Evolutionary conservation across 139 green algal species (phyloP).

Genomic region (Chlorella vulgaris): DNA sequence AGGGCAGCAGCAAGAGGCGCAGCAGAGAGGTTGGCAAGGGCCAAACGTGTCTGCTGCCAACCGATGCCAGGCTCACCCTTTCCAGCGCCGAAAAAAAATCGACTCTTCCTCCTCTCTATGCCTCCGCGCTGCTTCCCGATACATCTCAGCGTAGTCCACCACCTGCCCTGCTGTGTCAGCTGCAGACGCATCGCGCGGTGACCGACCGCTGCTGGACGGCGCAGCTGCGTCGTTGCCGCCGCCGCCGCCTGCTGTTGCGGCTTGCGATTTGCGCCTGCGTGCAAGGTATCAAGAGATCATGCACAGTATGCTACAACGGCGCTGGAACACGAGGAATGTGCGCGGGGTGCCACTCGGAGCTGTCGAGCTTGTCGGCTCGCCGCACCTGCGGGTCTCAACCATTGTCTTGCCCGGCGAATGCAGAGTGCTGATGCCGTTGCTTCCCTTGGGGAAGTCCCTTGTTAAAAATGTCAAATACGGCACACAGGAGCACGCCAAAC

Average conservation of each 20-base stretch:
- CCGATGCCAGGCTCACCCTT: neutral
- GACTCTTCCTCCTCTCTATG: constrained; percentile 24
- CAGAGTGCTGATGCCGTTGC: no score
- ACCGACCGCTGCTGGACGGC: constrained; percentile 6
- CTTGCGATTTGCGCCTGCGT: constrained; percentile 15
- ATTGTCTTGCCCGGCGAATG: neutral
- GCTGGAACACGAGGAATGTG: neutral
- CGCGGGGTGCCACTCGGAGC: no score
- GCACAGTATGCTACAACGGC: neutral
- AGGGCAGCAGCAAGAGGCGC: neutral
- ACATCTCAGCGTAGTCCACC: constrained; percentile 14
- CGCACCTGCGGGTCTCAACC: constrained; percentile 25
- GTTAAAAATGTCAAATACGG: no score
- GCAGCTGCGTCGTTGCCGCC: neutral
- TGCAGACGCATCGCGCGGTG: neutral
- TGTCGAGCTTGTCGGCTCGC: neutral
- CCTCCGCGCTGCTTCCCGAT: neutral
- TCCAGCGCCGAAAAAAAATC: constrained; percentile 19
- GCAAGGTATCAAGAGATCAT: no score
- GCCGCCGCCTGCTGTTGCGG: neutral
- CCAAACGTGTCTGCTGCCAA: neutral
- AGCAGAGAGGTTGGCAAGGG: no score
- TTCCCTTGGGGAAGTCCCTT: no score
- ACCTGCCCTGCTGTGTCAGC: neutral
- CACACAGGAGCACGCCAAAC: no score